These are phyloP conservation scores for Uronychia binucleata DNA, from an alignment of 73 alveolate species.

Conservation along the genomic window DNA sequence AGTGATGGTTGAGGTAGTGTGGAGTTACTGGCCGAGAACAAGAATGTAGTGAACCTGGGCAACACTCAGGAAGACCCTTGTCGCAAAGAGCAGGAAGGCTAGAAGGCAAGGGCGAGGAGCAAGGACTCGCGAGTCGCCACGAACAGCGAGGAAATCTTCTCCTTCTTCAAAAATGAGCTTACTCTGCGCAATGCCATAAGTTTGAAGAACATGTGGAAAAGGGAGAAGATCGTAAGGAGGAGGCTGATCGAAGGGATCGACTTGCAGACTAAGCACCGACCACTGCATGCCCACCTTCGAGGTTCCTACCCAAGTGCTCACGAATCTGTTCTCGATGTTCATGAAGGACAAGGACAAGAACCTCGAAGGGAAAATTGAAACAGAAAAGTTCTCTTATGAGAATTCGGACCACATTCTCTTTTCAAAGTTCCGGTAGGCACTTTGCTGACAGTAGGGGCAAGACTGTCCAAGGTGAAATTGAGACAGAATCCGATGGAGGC, in stretches of 20 bases:
- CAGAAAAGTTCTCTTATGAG: not conserved
- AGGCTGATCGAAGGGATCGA: not conserved
- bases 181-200: not conserved
- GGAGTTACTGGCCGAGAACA: not conserved
- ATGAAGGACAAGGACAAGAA: not conserved
- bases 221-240: slow-evolving; percentile 8
- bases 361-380: not conserved
- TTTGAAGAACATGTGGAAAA: slow-evolving; percentile 12
- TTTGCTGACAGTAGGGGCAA: not conserved
- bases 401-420: not conserved
- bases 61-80: not conserved
- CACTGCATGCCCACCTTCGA: not conserved
- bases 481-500: not conserved
- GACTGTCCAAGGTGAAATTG: not conserved
- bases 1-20: not conserved
- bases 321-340: not conserved
- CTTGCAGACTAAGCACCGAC: slow-evolving; percentile 1
- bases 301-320: not conserved
- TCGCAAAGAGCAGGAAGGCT: not conserved
- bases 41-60: not conserved
- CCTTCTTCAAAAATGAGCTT: not conserved
- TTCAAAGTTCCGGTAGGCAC: not conserved
- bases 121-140: not conserved
- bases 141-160: not conserved
- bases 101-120: not conserved